Evolutionary conservation across 345 rosid genomes (phyloP), one percentile per base, ranked within the genome.

Genomic region (Brassica rapa): DNA sequence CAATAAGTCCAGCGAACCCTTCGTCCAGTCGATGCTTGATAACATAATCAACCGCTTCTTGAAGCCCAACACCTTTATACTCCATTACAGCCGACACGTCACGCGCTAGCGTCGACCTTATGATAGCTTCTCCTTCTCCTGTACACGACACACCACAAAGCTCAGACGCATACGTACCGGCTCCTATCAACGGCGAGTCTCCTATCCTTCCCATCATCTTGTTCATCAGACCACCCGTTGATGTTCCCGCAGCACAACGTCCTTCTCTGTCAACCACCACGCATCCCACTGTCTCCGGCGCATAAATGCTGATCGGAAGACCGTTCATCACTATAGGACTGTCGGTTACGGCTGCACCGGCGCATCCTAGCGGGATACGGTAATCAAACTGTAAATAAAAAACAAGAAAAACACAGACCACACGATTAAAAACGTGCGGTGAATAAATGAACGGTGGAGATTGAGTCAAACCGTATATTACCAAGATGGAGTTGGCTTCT

Each of bases 31-130:
- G 77, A 70, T 88, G 88, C 55, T 84, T 89, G 4, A 92, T 85
- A 61, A 89, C 98, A 62, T 81, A 89, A 77, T 92, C 92, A 78
- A 89, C 98, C 3, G 97, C 95, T 65, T 87, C 90, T 30, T 91
- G 88, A 21, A 94, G 88, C 23, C 81, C 84, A 80, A 94, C 65
- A 4, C 97, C 97, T 53, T 94, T 94, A 74, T 94, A 94, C 77
- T 94, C 98, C 98, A 94, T 92, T 82, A 92, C 97, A 1, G 98
- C 97, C 8, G 97, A 91, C 73, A 94, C 89, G 3, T 94, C 98
- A 27, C 98, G 88, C 0, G 98, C 97, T 70, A 94, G 76, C 10
- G 98, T 94, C 41, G 87, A 82, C 8, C 98, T 85, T 16, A 94
- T 89, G 76, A 94, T 94, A 1, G 97, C 98, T 86, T 94, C 98